Conservation (phyloP, 2,329 filamentous ascomycete genomes). For the Trichoderma oligosporum region DNA sequence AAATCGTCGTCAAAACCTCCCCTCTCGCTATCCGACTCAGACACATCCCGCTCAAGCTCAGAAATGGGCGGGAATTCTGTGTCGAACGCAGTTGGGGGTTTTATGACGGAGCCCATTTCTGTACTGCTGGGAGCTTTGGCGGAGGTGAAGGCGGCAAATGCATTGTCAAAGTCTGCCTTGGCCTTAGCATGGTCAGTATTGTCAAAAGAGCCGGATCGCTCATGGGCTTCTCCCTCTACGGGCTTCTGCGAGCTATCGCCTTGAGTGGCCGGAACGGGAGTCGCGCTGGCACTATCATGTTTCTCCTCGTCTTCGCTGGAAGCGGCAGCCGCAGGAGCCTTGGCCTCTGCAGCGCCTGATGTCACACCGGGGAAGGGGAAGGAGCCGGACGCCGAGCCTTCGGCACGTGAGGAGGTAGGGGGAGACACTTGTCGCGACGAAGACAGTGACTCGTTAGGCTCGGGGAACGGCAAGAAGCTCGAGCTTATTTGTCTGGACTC, state of each 20-base stretch:
- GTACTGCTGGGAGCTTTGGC: slow-evolving; percentile 45
- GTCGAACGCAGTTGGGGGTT: slow-evolving; percentile 53
- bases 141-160: slow-evolving; percentile 71
- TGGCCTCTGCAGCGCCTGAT: slow-evolving; percentile 22
- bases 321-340: slow-evolving; percentile 23
- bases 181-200: slow-evolving; percentile 55
- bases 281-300: slow-evolving; percentile 28
- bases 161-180: slow-evolving; percentile 80
- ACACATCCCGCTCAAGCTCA: slow-evolving; percentile 80
- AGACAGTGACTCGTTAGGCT: slow-evolving; percentile 63
- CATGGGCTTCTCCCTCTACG: slow-evolving; percentile 22
- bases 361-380: slow-evolving; percentile 28
- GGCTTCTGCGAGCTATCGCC: slow-evolving; percentile 25
- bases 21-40: slow-evolving; percentile 71
- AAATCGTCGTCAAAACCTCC: slow-evolving; percentile 95
- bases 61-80: slow-evolving; percentile 90
- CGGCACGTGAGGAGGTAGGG: slow-evolving; percentile 53
- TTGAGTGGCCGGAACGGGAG: slow-evolving; percentile 24
- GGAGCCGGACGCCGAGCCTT: slow-evolving; percentile 41
- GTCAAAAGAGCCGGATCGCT: slow-evolving; percentile 48
- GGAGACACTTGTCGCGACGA: slow-evolving; percentile 77
- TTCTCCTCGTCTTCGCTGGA: slow-evolving; percentile 23
- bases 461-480: slow-evolving; percentile 67
- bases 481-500: slow-evolving; percentile 76
- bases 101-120: slow-evolving; percentile 38